Conservation (phyloP, 1,139 yeast species). For the Geotrichum macrosporum region DNA sequence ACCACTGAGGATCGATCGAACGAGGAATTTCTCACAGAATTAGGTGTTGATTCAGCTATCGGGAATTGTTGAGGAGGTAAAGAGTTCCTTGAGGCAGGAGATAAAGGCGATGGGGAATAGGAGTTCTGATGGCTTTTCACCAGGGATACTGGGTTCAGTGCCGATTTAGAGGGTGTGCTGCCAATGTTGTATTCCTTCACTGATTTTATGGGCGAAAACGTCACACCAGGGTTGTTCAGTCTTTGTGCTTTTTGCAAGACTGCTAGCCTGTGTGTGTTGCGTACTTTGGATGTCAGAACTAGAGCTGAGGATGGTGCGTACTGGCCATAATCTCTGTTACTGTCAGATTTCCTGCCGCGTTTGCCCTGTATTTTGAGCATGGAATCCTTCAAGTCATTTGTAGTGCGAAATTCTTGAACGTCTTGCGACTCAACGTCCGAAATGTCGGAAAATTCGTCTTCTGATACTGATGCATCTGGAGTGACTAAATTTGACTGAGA, state of each 20-base stretch:
- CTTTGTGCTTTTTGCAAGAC: neutral
- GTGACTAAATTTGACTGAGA: no score
- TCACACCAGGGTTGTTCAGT: neutral
- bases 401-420: no score
- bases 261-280: neutral
- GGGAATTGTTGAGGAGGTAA: neutral
- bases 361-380: no score
- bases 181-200: neutral
- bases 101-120: neutral
- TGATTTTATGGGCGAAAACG: neutral
- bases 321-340: no score
- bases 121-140: neutral
- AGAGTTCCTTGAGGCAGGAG: neutral
- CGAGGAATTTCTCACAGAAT: neutral
- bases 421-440: no score
- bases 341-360: no score
- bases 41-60: conserved; percentile 1
- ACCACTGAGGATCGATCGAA: neutral
- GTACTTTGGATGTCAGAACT: neutral
- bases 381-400: no score
- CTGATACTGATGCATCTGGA: no score
- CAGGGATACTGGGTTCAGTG: neutral
- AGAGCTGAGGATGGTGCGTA: neutral
- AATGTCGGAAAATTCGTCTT: no score
- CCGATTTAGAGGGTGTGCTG: neutral